Evolutionary conservation across 495 filamentous ascomycete genomes (phyloP).

Genomic region (Letharia columbiana): DNA sequence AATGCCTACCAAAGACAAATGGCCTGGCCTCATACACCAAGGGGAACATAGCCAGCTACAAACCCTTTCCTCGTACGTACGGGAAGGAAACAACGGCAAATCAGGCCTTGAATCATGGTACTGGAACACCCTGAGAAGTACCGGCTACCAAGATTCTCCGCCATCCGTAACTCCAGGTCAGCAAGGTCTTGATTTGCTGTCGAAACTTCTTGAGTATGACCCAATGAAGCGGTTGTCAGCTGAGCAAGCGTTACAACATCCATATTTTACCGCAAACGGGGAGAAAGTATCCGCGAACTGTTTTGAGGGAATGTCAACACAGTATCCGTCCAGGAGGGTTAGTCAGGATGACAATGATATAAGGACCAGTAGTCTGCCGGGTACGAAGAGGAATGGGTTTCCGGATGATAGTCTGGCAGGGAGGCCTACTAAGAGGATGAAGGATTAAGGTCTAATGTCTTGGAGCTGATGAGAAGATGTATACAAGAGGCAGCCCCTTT

Average conservation of each 20-base stretch:
- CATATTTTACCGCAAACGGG: constrained; percentile 65
- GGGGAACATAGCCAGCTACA: constrained; percentile 71
- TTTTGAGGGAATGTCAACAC: constrained; percentile 77
- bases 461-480: neutral
- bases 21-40: constrained; percentile 73
- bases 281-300: constrained; percentile 66
- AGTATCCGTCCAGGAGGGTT: constrained; percentile 85
- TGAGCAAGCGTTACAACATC: constrained; percentile 72
- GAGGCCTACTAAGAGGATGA: constrained; percentile 55
- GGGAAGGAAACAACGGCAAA: constrained; percentile 32
- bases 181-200: constrained; percentile 73
- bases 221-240: constrained; percentile 82
- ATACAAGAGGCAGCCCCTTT: neutral
- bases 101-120: constrained; percentile 58
- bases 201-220: constrained; percentile 82
- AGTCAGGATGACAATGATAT: constrained; percentile 95
- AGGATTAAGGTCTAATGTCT: constrained; percentile 36
- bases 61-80: constrained; percentile 40
- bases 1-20: constrained; percentile 76
- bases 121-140: constrained; percentile 49
- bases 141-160: constrained; percentile 44
- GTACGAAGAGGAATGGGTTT: constrained; percentile 82
- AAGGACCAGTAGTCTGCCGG: constrained; percentile 72
- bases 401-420: constrained; percentile 71
- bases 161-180: constrained; percentile 52